Evolutionary conservation across 163 green algal species (phyloP), one percentile per base, ranked within the genome.

Genomic region (Smithsoniella earleae): DNA sequence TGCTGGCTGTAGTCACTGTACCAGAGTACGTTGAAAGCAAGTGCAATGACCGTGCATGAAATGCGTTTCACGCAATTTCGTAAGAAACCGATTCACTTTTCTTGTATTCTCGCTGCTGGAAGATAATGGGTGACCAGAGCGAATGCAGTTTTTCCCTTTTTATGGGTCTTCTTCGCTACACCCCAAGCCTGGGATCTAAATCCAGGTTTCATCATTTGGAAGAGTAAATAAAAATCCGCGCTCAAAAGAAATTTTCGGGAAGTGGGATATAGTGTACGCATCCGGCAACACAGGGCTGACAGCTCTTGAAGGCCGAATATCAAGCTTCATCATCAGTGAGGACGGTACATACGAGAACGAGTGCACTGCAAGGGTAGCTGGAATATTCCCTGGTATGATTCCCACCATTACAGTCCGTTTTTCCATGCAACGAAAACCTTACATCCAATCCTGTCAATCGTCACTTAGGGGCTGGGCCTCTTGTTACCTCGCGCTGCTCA

Each of bases 241-340:
- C 0, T 69, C 58, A 5, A 69, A 69, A 0, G 58, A 69, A 18
- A 30, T 69, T 30, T 69, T 28, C 16, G 58, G 58, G 16, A 33
- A 69, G 25, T 69, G 58, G 58, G 58, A 69, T 4, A 69, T 69
- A n/a, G 8, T 69, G 3, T 69, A 69, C 25, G 58, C 58, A n/a
- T 69, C 58, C n/a, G 58, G 58, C 8, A 69, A 69, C 58, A 69
- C 58, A 28, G 58, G 58, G 5, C 58, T 69, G 16, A 69, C 58
- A 8, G 58, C 58, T n/a, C 25, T 69, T n/a, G 58, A 69, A n/a
- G 58, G 58, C 3, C 38, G 43, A 1, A 69, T 69, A 30, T 69
- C 58, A 5, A 69, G 16, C 1, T 69, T 69, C 58, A 69, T 31
- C 34, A 69, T 69, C 25, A 69, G 30, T 69, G 27, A 36, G 25